Base-by-base conservation (phyloP, 164 flowering plant species). In the Liquidambar formosana region DNA sequence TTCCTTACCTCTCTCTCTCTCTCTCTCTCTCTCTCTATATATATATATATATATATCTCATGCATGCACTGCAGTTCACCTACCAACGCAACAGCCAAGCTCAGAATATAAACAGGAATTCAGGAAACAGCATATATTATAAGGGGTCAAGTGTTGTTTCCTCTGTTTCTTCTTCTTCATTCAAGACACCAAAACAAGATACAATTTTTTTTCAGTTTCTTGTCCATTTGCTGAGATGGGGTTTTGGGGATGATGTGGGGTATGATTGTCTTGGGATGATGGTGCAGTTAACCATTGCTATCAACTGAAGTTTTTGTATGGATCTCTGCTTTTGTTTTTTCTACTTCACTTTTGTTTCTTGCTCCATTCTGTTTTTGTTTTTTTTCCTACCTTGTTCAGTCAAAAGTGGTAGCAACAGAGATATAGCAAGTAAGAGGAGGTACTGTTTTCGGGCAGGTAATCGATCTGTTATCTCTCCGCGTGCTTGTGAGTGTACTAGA, bases 1-100 rank as follows among this genome's bases (percentile, higher is more conserved):
- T 63, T n/a, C n/a, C 53, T 43, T 38, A 11, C 18, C 19, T 9
- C 45, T 46, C 0, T 22, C 61, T 41, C 57, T 5, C 54, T 28
- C 45, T 26, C 53, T 43, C 67, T 45, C 69, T 22, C 22, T 64
- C 69, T 74, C 73, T 69, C 69, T n/a, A n/a, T n/a, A n/a, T n/a
- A n/a, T n/a, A n/a, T n/a, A n/a, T n/a, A n/a, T n/a, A n/a, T n/a
- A n/a, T n/a, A n/a, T n/a, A n/a, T 74, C 71, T 79, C 86, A 85
- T 83, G 80, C 88, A 79, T 68, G 65, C 63, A 25, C 72, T 71
- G 73, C 77, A 69, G 47, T 65, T 83, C 74, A 85, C 86, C 89
- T 79, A 83, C 89, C 86, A 68, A 66, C 65, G 49, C 62, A 75
- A 47, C 75, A 63, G 43, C 67, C 51, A 56, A 26, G 10, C 45